Evolutionary conservation across 2,329 filamentous ascomycete species (phyloP).

Genomic region (Nakataea oryzae): DNA sequence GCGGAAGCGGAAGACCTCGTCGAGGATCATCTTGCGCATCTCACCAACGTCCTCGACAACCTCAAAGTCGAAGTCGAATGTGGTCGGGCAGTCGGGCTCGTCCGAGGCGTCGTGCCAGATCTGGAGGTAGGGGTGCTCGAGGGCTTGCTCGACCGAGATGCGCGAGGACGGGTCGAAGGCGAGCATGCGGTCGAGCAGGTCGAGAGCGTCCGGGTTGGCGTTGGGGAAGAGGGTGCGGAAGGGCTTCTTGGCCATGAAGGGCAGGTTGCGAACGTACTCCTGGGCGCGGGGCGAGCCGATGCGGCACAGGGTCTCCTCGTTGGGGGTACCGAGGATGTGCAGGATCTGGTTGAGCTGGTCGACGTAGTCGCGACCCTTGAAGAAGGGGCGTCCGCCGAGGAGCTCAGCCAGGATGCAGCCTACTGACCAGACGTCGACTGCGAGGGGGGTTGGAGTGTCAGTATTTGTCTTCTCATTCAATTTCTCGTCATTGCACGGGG

Average conservation of each 20-base stretch:
- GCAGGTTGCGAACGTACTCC: constrained; percentile 95
- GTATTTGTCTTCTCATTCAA: too few relatives aligned
- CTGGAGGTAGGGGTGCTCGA: constrained; percentile 91
- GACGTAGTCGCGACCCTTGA: constrained; percentile 98
- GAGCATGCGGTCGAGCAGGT: constrained; percentile 93
- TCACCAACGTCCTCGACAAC: constrained; percentile 90
- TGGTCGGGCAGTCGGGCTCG: constrained; percentile 85
- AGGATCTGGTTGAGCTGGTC: constrained; percentile 99
- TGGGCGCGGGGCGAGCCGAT: constrained; percentile 94
- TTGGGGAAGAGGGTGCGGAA: constrained; percentile 85
- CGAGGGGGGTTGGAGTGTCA: constrained; percentile 7
- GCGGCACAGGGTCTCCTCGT: constrained; percentile 84
- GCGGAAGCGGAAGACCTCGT: constrained; percentile 87
- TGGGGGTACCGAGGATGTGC: constrained; percentile 93
- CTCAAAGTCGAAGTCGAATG: constrained; percentile 98
- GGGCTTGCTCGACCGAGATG: constrained; percentile 87
- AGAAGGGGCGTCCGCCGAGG: constrained; percentile 91
- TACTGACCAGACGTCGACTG: constrained; percentile 98
- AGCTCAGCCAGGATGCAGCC: constrained; percentile 96
- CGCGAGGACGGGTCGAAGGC: constrained; percentile 91
- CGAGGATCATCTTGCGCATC: constrained; percentile 94
- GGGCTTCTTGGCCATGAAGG: constrained; percentile 85
- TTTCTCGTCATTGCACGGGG: not conserved
- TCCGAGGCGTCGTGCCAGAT: constrained; percentile 99
- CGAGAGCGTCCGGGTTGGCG: constrained; percentile 90